Conservation (phyloP, 805 yeast genomes). For the Yamadazyma sp. region DNA sequence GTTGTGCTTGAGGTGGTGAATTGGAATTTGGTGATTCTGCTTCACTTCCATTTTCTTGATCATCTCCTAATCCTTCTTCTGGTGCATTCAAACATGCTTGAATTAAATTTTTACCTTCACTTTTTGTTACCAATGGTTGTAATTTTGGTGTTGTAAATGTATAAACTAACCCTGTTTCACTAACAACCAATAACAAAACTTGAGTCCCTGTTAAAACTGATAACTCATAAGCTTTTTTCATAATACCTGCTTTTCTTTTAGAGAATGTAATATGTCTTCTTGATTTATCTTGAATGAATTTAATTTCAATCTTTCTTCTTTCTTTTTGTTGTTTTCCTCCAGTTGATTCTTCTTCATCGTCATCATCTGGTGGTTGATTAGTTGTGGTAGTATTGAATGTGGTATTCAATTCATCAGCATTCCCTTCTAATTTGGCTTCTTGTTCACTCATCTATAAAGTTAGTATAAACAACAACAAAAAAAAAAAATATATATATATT, state of each 20-base stretch:
- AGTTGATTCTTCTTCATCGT: conserved; percentile 48
- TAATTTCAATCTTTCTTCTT: conserved; percentile 89
- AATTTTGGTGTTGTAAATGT: conserved; percentile 99
- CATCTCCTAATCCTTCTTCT: conserved; percentile 73
- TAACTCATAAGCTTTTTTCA: conserved; percentile 99
- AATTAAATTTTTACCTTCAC: conserved; percentile 94
- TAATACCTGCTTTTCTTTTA: conserved; percentile 97
- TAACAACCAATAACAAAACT: conserved; percentile 88
- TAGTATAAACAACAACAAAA: too few species aligned
- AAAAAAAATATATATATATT: neutral
- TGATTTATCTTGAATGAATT: conserved; percentile 95
- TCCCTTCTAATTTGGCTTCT: conserved; percentile 36
- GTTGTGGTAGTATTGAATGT: conserved; percentile 23
- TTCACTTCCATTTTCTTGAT: conserved; percentile 53
- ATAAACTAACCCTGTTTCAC: conserved; percentile 98
- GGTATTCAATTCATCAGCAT: conserved; percentile 15
- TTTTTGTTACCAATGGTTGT: conserved; percentile 95
- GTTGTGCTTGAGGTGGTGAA: conserved; percentile 32
- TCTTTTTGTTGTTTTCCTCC: conserved; percentile 53
- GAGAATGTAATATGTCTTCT: conserved; percentile 98
- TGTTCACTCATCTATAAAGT: conserved; percentile 35
- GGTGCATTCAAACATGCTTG: conserved; percentile 98
- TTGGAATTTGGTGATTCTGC: conserved; percentile 42
- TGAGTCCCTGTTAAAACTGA: conserved; percentile 97
- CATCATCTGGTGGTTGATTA: conserved; percentile 34